phyloP scores from a whole-genome alignment of 208 protist species.

The Wallacemonas sp. region DNA sequence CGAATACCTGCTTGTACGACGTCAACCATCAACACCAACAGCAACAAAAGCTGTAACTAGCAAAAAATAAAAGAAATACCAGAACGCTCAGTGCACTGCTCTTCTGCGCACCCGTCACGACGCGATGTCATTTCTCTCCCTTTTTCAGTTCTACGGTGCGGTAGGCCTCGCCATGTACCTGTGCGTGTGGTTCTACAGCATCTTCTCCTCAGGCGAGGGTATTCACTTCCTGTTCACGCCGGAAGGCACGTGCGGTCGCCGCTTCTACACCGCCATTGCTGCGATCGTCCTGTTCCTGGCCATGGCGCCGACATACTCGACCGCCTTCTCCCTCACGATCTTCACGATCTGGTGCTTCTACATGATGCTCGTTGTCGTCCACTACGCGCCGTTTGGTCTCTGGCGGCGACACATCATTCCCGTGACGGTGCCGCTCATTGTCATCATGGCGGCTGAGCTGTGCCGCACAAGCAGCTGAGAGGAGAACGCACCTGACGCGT shows the following conservation, averaged over 20 bases:
- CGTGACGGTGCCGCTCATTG: conserved; percentile 55
- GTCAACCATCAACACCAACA: not conserved
- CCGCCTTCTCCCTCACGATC: conserved; percentile 32
- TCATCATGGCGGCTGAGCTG: conserved; percentile 37
- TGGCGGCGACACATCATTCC: conserved; percentile 76
- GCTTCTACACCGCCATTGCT: conserved; percentile 12
- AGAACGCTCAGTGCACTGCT: not conserved
- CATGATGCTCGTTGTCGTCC: conserved; percentile 71
- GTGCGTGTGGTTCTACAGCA: conserved; percentile 90
- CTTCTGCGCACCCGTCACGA: too few species aligned
- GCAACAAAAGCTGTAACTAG: not conserved
- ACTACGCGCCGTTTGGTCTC: conserved; percentile 71
- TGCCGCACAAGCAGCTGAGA: too few species aligned
- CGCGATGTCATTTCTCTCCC: not conserved
- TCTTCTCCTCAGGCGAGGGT: conserved; percentile 84
- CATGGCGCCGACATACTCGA: conserved; percentile 9
- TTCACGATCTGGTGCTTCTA: conserved; percentile 82
- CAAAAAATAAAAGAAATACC: not conserved
- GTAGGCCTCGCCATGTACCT: conserved; percentile 13
- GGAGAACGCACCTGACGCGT: too few species aligned
- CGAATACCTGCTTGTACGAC: too few species aligned
- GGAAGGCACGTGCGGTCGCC: conserved; percentile 7
- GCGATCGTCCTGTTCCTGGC: conserved; percentile 2
- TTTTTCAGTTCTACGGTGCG: conserved; percentile 8
- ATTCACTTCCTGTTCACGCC: conserved; percentile 35